Evolutionary conservation across 129 eudicot genomes (phyloP).

Genomic region (Arctium minus): DNA sequence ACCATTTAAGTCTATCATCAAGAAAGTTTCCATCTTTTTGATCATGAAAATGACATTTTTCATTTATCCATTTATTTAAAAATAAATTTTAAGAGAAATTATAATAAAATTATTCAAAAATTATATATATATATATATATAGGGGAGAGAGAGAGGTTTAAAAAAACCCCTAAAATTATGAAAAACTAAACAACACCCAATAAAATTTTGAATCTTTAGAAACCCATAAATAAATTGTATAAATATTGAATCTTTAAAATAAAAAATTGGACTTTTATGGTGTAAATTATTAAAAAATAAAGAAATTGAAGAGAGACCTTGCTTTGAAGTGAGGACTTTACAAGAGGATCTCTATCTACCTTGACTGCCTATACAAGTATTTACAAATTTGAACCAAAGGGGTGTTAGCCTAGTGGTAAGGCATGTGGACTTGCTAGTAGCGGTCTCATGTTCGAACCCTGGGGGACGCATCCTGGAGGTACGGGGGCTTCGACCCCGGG

Average conservation of each 20-base stretch:
- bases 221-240: background rate
- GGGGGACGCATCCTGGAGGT: too few relatives aligned
- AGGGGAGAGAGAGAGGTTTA: too few relatives aligned
- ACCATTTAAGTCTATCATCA: conserved; percentile 39
- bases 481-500: too few relatives aligned
- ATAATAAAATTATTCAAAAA: background rate
- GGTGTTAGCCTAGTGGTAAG: too few relatives aligned
- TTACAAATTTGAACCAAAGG: conserved; percentile 28
- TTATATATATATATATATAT: background rate
- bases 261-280: background rate
- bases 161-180: too few relatives aligned
- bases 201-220: too few relatives aligned
- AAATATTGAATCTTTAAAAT: background rate
- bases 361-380: conserved; percentile 25
- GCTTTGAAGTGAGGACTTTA: conserved; percentile 66
- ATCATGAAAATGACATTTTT: conserved; percentile 37
- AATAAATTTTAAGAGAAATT: background rate
- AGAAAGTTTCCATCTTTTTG: conserved; percentile 24
- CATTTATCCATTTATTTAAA: conserved; percentile 7
- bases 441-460: too few relatives aligned
- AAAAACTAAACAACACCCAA: too few relatives aligned
- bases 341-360: conserved; percentile 36
- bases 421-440: too few relatives aligned
- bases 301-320: conserved; percentile 36
- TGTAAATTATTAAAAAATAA: background rate